Percentiles rank a stretch among this genome's conserved stretches.
Conservation (phyloP, 1,139 yeast species). For the Tardiomyces depauwii region DNA sequence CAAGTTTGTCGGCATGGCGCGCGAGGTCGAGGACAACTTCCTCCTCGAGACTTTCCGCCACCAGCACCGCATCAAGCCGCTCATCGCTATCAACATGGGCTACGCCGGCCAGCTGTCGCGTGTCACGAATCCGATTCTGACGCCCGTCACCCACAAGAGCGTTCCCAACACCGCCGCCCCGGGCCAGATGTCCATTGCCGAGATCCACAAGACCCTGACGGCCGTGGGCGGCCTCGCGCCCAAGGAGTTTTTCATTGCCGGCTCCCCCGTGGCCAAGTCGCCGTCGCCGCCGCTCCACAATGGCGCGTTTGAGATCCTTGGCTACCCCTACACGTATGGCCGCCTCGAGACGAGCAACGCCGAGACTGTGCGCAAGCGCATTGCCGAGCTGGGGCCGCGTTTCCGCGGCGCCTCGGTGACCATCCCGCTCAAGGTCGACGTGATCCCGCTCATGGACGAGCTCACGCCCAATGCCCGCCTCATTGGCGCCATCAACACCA, state of each 20-base stretch:
- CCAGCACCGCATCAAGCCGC: conserved; percentile 43
- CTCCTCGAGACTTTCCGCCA: conserved; percentile 57
- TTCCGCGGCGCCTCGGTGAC: conserved; percentile 92
- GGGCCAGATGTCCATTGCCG: conserved; percentile 48
- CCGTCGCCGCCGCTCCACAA: conserved; percentile 81
- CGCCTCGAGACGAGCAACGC: conserved; percentile 59
- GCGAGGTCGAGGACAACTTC: conserved; percentile 53
- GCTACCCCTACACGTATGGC: conserved; percentile 66
- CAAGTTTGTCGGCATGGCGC: conserved; percentile 77
- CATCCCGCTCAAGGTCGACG: conserved; percentile 77
- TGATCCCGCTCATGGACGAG: conserved; percentile 52
- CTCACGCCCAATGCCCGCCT: conserved; percentile 53
- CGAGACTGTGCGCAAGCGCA: conserved; percentile 34
- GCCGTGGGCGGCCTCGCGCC: conserved; percentile 47
- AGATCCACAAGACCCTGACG: conserved; percentile 50
- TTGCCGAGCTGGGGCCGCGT: conserved; percentile 35
- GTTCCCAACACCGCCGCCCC: conserved; percentile 65
- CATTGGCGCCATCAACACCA: conserved; percentile 92
- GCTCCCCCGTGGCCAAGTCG: conserved; percentile 76
- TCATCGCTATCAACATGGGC: conserved; percentile 80
- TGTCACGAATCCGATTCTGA: conserved; percentile 59
- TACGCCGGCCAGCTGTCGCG: conserved; percentile 66
- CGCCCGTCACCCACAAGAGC: conserved; percentile 70
- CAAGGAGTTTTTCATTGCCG: conserved; percentile 68
- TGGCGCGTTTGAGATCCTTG: conserved; percentile 58